These are phyloP conservation scores for Daedaleopsis sinensis DNA, from an alignment of 768 basidiomycete genomes.

Conservation along the genomic window DNA sequence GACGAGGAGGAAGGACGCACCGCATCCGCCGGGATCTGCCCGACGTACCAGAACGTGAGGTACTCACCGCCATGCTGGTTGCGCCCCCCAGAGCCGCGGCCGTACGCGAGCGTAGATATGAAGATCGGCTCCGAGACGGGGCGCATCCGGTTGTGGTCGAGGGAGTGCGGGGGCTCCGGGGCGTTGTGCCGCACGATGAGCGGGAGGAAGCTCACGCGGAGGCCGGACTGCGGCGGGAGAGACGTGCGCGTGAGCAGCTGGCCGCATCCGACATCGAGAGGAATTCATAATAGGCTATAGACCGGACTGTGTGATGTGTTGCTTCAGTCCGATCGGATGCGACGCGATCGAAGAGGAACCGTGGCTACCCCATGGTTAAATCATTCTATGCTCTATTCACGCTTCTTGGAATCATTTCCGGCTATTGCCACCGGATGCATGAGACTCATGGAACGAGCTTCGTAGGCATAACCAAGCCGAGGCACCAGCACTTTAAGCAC, in stretches of 20 bases:
- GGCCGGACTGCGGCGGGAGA: conserved; percentile 46
- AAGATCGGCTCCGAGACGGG: conserved; percentile 49
- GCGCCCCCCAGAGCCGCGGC: conserved; percentile 10
- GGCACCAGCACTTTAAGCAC: too few relatives aligned
- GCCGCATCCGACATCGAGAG: background rate
- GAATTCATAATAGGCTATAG: background rate
- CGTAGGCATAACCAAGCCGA: too few relatives aligned
- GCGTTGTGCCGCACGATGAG: conserved; percentile 44
- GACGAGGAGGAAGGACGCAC: conserved; percentile 37
- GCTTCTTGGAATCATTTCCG: too few relatives aligned
- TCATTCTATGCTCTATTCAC: too few relatives aligned
- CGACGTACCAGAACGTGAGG: conserved; percentile 57
- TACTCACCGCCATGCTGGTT: conserved; percentile 49
- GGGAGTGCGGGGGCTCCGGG: conserved; percentile 39
- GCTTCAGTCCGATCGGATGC: background rate
- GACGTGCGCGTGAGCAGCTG: background rate
- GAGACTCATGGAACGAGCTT: too few relatives aligned
- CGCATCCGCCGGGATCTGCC: conserved; percentile 52
- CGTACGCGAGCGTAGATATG: conserved; percentile 38
- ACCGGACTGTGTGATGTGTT: background rate
- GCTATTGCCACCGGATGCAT: too few relatives aligned
- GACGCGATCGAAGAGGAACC: background rate
- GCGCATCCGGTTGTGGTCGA: conserved; percentile 1
- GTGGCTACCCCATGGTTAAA: background rate
- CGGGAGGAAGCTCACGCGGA: conserved; percentile 49